Evolutionary conservation across 768 basidiomycete species (phyloP).

Genomic region (Russula sp.): DNA sequence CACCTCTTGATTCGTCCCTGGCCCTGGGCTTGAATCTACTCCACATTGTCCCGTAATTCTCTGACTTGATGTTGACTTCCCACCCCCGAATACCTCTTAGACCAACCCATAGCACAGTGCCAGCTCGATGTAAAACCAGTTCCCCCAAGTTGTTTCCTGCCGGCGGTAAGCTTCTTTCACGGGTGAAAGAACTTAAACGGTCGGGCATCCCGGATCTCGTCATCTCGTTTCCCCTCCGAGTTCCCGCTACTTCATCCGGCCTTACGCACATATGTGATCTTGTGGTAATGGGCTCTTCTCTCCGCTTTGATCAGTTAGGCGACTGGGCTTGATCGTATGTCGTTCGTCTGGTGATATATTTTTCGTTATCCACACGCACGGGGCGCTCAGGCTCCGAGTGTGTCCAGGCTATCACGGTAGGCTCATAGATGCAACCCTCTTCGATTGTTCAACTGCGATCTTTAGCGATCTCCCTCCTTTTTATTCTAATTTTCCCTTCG

Average conservation of each 20-base stretch:
- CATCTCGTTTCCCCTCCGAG: neutral
- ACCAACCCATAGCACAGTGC: neutral
- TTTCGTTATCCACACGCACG: neutral
- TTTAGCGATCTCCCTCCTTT: neutral
- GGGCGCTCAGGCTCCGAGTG: no score
- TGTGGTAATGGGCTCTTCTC: neutral
- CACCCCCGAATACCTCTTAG: neutral
- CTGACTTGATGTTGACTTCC: neutral
- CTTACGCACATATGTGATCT: neutral
- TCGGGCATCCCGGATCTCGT: neutral
- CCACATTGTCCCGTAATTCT: slow-evolving; percentile 2
- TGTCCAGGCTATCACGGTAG: no score
- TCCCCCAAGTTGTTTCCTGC: neutral
- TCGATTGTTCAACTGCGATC: neutral
- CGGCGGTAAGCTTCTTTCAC: neutral
- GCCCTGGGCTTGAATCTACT: neutral
- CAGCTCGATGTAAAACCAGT: neutral
- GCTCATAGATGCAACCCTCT: neutral
- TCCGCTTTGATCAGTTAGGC: neutral
- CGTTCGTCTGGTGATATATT: neutral
- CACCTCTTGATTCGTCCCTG: no score
- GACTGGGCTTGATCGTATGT: neutral
- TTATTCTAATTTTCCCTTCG: neutral
- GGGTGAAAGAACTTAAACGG: no score
- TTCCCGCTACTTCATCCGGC: neutral